A percentile compares a stretch with the other conserved stretches of the same genome.
These are phyloP conservation scores for Diplodia mutila DNA, from an alignment of 2,329 filamentous ascomycete genomes.

Conservation along the genomic window DNA sequence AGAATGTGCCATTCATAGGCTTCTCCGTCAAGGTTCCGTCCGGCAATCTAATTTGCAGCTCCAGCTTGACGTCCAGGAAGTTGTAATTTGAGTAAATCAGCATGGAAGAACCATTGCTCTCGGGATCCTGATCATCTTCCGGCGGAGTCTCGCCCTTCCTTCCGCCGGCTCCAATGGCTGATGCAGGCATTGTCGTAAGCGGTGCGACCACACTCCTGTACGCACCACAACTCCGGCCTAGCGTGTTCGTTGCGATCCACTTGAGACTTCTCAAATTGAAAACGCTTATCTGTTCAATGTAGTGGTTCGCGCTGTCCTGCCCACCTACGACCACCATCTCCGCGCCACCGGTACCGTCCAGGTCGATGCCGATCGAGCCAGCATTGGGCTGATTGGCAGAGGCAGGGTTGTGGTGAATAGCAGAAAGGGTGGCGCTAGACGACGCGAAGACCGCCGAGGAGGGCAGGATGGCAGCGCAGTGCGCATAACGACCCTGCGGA, in stretches of 20 bases:
- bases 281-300: slow-evolving; percentile 98
- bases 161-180: slow-evolving; percentile 66
- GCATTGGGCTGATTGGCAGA: slow-evolving; percentile 77
- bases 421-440: slow-evolving; percentile 78
- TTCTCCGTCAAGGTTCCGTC: slow-evolving; percentile 86
- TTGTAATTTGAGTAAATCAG: slow-evolving; percentile 99
- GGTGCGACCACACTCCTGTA: slow-evolving; percentile 95
- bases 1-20: slow-evolving; percentile 83
- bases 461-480: slow-evolving; percentile 90
- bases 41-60: slow-evolving; percentile 83
- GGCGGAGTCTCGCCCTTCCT: slow-evolving; percentile 34
- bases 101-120: slow-evolving; percentile 64
- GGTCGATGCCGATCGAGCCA: slow-evolving; percentile 81
- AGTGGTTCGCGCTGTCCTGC: slow-evolving; percentile 96
- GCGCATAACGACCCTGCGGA: slow-evolving; percentile 92
- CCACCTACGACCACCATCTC: slow-evolving; percentile 98
- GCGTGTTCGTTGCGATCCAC: slow-evolving; percentile 86
- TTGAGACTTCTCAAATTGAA: slow-evolving; percentile 95
- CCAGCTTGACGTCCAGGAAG: slow-evolving; percentile 94
- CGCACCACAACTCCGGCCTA: slow-evolving; percentile 92
- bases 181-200: slow-evolving; percentile 67
- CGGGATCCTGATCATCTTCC: slow-evolving; percentile 41
- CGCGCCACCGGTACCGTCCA: slow-evolving; percentile 88
- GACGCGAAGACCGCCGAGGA: slow-evolving; percentile 88
- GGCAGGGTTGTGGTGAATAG: slow-evolving; percentile 85